phyloP scores from a whole-genome alignment of 495 filamentous ascomycete genomes.

The Podospora pseudocomata region DNA sequence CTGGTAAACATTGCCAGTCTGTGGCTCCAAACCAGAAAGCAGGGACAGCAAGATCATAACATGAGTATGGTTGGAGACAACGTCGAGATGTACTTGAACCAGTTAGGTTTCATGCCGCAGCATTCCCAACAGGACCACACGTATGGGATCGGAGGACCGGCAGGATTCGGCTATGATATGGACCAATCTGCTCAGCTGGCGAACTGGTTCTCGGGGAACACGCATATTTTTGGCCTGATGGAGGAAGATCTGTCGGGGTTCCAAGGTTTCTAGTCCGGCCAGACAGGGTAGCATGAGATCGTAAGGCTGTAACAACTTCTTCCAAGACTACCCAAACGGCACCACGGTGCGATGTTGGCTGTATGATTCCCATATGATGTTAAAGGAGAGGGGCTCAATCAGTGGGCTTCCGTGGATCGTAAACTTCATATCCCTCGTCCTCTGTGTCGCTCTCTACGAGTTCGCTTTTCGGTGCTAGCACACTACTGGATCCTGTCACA shows the following conservation, averaged over 20 bases:
- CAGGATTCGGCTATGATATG: conserved; percentile 19
- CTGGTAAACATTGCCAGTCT: conserved; percentile 59
- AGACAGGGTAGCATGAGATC: neutral
- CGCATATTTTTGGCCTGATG: conserved; percentile 60
- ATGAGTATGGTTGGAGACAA: conserved; percentile 53
- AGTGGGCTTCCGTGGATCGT: conserved; percentile 52
- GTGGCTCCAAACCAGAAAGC: conserved; percentile 58
- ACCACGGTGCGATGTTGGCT: neutral
- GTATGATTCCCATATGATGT: neutral
- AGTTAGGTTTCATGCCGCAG: conserved; percentile 58
- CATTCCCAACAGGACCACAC: neutral
- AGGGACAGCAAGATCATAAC: conserved; percentile 41
- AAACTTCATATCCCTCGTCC: conserved; percentile 56
- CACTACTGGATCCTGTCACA: neutral
- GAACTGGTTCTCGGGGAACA: conserved; percentile 67
- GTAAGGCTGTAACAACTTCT: neutral
- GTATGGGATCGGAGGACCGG: conserved; percentile 5
- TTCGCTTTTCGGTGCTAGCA: conserved; percentile 21
- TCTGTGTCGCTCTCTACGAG: conserved; percentile 54
- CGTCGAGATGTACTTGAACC: conserved; percentile 62
- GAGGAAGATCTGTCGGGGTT: conserved; percentile 55
- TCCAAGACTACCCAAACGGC: neutral
- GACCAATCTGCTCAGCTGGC: conserved; percentile 50
- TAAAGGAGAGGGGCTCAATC: conserved; percentile 36
- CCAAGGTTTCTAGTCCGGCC: conserved; percentile 11